These are phyloP conservation scores for Backusella parvicylindrica DNA, from an alignment of 192 early-diverging fungal species.

Conservation along the genomic window DNA sequence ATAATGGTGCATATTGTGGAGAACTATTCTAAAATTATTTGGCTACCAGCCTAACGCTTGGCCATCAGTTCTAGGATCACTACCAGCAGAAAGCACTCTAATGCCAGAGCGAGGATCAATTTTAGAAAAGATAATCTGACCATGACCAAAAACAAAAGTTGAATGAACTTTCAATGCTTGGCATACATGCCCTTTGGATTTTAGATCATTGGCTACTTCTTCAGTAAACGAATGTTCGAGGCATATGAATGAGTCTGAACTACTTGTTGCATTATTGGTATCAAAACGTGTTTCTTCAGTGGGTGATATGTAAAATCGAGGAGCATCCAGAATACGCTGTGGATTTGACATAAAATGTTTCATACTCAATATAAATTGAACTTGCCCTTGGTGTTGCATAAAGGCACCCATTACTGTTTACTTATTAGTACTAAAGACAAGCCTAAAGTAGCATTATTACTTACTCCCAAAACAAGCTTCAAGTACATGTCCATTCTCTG, in stretches of 20 bases:
- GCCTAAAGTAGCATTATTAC: background rate
- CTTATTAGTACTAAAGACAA: background rate
- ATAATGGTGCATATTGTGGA: too few relatives aligned
- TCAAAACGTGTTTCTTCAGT: conserved; percentile 15
- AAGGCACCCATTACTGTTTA: conserved; percentile 65
- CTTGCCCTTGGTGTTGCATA: conserved; percentile 82
- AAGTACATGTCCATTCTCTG: conserved; percentile 30
- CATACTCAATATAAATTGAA: conserved; percentile 72
- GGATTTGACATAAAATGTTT: conserved; percentile 51
- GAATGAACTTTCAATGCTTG: conserved; percentile 29
- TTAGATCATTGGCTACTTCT: conserved; percentile 39
- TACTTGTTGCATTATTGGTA: background rate
- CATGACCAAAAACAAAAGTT: conserved; percentile 56
- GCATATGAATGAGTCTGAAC: conserved; percentile 31
- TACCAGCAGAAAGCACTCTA: conserved; percentile 45
- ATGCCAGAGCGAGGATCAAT: conserved; percentile 38
- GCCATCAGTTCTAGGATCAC: conserved; percentile 56
- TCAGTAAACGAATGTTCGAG: conserved; percentile 59
- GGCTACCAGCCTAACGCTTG: conserved; percentile 47
- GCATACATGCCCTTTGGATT: conserved; percentile 55
- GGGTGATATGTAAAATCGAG: conserved; percentile 58
- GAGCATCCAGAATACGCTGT: conserved; percentile 65
- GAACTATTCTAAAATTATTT: too few relatives aligned
- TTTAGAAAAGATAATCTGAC: conserved; percentile 59
- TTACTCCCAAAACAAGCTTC: conserved; percentile 44